phyloP scores from a whole-genome alignment of 176 grass and related monocot genomes.

The Dactylis glomerata region DNA sequence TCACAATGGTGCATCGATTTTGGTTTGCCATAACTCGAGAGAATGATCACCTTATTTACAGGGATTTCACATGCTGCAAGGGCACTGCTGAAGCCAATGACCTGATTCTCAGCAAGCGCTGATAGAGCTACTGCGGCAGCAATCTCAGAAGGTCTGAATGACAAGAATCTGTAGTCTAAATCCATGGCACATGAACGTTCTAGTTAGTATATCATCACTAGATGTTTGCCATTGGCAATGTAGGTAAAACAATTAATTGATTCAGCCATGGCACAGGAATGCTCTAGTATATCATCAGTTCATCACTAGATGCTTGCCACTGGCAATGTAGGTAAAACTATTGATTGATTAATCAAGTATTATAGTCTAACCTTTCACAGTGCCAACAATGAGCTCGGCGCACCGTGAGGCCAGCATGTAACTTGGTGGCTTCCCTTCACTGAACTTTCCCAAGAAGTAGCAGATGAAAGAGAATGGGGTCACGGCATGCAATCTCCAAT shows the following conservation, averaged over 20 bases:
- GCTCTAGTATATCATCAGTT: conserved; percentile 13
- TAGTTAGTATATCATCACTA: conserved; percentile 16
- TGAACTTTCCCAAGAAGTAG: conserved; percentile 62
- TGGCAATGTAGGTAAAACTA: conserved; percentile 11
- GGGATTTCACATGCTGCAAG: conserved; percentile 41
- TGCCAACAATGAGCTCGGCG: conserved; percentile 45
- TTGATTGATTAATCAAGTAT: background rate
- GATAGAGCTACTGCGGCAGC: conserved; percentile 57
- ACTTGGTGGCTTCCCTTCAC: conserved; percentile 35
- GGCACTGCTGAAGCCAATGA: conserved; percentile 24
- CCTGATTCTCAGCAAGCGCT: conserved; percentile 32
- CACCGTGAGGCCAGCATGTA: conserved; percentile 35
- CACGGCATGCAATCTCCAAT: conserved; percentile 80
- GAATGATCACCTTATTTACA: conserved; percentile 64
- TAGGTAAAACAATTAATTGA: background rate
- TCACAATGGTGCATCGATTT: background rate
- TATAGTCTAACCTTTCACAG: conserved; percentile 63
- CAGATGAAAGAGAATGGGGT: conserved; percentile 69
- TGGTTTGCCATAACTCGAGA: background rate
- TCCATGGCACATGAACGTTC: background rate
- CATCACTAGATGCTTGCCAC: background rate
- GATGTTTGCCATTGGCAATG: conserved; percentile 13
- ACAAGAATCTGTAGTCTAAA: conserved; percentile 67
- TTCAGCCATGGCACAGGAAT: conserved; percentile 7
- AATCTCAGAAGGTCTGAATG: conserved; percentile 83